phyloP scores from a whole-genome alignment of 371 early-diverging fungal species.

The Mortierella sp. region DNA sequence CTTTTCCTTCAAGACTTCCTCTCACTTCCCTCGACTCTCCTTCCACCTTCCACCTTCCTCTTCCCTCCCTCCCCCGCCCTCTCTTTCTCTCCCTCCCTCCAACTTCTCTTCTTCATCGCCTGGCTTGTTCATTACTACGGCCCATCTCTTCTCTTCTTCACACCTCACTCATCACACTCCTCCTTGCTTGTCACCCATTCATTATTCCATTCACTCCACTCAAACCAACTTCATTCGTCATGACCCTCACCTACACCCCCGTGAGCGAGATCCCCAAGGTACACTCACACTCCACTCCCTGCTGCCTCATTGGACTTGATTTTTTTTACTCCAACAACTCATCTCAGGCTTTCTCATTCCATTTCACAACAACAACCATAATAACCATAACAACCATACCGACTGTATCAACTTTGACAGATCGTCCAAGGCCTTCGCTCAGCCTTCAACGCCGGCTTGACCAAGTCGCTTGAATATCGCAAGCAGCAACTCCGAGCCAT shows the following conservation, averaged over 20 bases:
- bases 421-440: slow-evolving; percentile 66
- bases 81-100: background rate
- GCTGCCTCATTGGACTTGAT: background rate
- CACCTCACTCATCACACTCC: background rate
- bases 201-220: background rate
- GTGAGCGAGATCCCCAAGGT: slow-evolving; percentile 46
- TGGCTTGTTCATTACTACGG: slow-evolving; percentile 11
- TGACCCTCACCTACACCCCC: slow-evolving; percentile 39
- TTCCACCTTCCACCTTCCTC: background rate
- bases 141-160: slow-evolving; percentile 2
- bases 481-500: slow-evolving; percentile 82
- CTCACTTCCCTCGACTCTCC: slow-evolving; percentile 5
- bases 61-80: background rate
- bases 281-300: background rate
- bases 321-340: background rate
- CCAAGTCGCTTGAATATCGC: slow-evolving; percentile 73
- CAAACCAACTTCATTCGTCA: slow-evolving; percentile 3
- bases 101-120: no score
- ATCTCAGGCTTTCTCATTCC: background rate
- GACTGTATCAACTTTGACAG: no score
- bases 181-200: background rate
- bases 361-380: background rate
- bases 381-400: no score
- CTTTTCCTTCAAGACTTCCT: slow-evolving; percentile 1
- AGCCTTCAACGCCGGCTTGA: slow-evolving; percentile 69